phyloP scores from a whole-genome alignment of 495 filamentous ascomycete genomes.

The Cryomyces antarcticus region DNA sequence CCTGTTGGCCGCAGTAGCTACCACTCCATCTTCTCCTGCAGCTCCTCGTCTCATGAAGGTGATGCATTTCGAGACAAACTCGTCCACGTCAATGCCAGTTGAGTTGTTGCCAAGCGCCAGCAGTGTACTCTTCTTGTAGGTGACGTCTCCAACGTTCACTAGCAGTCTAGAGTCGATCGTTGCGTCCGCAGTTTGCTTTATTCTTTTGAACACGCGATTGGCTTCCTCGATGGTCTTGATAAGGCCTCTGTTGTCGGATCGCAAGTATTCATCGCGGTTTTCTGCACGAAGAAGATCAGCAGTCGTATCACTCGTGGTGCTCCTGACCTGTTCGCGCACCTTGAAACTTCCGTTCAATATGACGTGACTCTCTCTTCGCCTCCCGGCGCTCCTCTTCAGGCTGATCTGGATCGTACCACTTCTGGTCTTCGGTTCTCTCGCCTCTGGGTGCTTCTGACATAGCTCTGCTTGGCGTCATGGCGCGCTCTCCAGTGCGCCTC shows the following conservation, averaged over 20 bases:
- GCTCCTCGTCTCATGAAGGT: constrained; percentile 51
- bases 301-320: too few species aligned
- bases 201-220: constrained; percentile 40
- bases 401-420: constrained; percentile 78
- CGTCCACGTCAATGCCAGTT: constrained; percentile 70
- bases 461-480: not conserved
- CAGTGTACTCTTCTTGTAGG: constrained; percentile 49
- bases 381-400: constrained; percentile 53
- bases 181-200: constrained; percentile 86
- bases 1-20: not conserved
- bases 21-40: constrained; percentile 1
- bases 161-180: constrained; percentile 73
- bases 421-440: not conserved
- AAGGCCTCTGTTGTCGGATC: constrained; percentile 4
- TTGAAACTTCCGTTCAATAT: constrained; percentile 42
- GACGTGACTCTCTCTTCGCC: constrained; percentile 46
- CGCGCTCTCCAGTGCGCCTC: constrained; percentile 2
- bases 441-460: not conserved
- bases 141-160: constrained; percentile 56
- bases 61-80: constrained; percentile 83
- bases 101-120: constrained; percentile 46
- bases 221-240: constrained; percentile 19
- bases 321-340: constrained; percentile 21
- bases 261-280: constrained; percentile 13
- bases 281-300: not conserved